Conservation (phyloP, 345 rosid species). For the Boechera divaricarpa region DNA sequence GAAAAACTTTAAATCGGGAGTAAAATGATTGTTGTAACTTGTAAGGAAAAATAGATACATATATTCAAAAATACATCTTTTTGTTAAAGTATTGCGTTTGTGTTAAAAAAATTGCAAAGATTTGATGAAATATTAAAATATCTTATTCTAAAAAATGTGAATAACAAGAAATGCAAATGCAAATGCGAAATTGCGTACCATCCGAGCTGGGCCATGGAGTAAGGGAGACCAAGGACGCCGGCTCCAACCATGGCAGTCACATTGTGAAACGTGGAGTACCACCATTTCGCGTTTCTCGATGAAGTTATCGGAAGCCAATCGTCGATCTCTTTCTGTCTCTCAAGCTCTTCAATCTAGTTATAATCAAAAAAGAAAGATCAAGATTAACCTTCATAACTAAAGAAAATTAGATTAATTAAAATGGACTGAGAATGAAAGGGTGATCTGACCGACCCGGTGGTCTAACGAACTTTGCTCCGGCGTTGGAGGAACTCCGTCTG, state of each 20-base stretch:
- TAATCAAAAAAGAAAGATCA: neutral
- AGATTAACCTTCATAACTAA: neutral
- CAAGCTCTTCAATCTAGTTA: conserved; percentile 33
- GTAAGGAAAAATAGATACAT: neutral
- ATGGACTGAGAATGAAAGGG: neutral
- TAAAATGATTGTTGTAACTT: neutral
- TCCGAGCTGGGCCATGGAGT: conserved; percentile 78
- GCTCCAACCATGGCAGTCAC: conserved; percentile 96
- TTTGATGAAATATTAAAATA: neutral
- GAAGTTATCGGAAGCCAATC: conserved; percentile 83
- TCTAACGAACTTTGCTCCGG: conserved; percentile 42
- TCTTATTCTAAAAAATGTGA: neutral
- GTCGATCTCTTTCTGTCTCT: conserved; percentile 64
- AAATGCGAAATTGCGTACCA: conserved; percentile 50
- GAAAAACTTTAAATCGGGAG: neutral
- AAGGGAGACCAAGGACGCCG: conserved; percentile 86
- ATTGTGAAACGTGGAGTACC: conserved; percentile 90
- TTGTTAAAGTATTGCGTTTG: neutral
- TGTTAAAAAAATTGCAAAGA: neutral
- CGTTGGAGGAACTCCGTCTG: conserved; percentile 39
- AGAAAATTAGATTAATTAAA: neutral
- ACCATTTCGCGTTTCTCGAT: conserved; percentile 85
- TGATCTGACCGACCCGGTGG: conserved; percentile 37
- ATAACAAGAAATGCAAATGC: neutral
- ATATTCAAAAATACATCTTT: neutral